Percentiles rank a stretch among this genome's conserved stretches.
Conservation (phyloP, 306 rosid genomes). For the Glycyrrhiza uralensis region DNA sequence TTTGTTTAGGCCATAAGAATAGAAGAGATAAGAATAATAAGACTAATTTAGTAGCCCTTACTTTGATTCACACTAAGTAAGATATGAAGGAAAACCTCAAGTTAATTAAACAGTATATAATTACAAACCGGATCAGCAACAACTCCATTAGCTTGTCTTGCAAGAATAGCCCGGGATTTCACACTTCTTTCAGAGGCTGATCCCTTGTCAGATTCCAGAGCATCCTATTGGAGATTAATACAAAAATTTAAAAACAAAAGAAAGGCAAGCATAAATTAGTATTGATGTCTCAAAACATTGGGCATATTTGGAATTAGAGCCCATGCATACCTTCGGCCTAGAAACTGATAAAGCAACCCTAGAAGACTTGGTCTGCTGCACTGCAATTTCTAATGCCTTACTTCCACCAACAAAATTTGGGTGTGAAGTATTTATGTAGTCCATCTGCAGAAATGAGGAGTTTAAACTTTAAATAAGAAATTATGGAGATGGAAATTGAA, state of each 20-base stretch:
- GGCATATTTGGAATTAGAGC: conserved; percentile 12
- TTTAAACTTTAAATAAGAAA: conserved; percentile 10
- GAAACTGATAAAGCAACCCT: conserved; percentile 54
- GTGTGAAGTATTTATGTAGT: conserved; percentile 95
- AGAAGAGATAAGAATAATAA: conserved; percentile 10
- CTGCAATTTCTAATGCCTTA: conserved; percentile 76
- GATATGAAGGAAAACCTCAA: neutral
- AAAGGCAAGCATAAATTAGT: neutral
- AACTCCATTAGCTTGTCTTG: conserved; percentile 85
- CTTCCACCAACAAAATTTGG: conserved; percentile 98
- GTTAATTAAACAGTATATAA: conserved; percentile 5
- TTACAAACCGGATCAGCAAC: conserved; percentile 71
- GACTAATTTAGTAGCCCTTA: neutral
- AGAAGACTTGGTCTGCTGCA: conserved; percentile 76
- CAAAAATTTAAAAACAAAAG: neutral
- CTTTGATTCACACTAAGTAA: neutral
- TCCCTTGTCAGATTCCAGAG: conserved; percentile 71
- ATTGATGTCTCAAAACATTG: conserved; percentile 1
- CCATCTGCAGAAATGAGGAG: conserved; percentile 67
- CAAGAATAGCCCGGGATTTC: conserved; percentile 68
- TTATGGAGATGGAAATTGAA: neutral
- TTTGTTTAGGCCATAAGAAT: conserved; percentile 16
- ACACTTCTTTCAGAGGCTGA: conserved; percentile 74
- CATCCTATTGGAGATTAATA: conserved; percentile 55
- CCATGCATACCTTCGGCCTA: conserved; percentile 61